These are phyloP conservation scores for Ustilago shanxiensis DNA, from an alignment of 1,284 basidiomycete genomes.

Conservation along the genomic window DNA sequence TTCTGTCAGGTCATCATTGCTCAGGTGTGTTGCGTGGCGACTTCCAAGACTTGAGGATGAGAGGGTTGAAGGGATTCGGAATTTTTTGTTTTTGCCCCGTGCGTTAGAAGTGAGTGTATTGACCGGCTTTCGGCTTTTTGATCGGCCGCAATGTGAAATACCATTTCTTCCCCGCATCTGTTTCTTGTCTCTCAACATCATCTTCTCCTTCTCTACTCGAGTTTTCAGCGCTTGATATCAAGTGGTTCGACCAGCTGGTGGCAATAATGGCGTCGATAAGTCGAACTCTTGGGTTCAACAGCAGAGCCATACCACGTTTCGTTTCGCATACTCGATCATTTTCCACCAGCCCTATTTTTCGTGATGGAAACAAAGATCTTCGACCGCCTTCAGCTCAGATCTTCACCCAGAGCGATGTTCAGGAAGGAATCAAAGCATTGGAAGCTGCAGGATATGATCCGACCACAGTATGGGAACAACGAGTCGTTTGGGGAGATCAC, in stretches of 20 bases:
- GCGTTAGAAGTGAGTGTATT: no score
- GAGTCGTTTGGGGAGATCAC: conserved; percentile 58
- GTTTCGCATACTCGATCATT: no score
- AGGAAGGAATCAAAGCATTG: conserved; percentile 15
- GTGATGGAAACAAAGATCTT: not conserved
- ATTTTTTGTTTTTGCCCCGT: conserved; percentile 6
- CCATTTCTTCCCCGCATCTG: conserved; percentile 2
- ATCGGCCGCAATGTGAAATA: not conserved
- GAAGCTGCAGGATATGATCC: conserved; percentile 28
- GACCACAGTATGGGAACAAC: conserved; percentile 40
- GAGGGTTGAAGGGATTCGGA: no score
- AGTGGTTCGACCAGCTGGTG: no score
- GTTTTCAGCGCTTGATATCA: no score
- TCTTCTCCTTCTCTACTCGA: not conserved
- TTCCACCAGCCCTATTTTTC: no score
- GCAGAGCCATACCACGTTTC: not conserved
- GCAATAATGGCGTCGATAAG: not conserved
- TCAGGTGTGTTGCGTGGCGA: no score
- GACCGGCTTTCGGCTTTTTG: conserved; percentile 6
- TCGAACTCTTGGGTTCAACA: not conserved
- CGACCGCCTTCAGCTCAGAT: conserved; percentile 23
- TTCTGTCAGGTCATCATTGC: no score
- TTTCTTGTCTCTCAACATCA: not conserved
- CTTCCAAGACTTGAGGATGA: no score
- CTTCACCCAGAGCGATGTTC: conserved; percentile 9